Conservation (phyloP, 441 rosid genomes). For the Codiaeum variegatum region DNA sequence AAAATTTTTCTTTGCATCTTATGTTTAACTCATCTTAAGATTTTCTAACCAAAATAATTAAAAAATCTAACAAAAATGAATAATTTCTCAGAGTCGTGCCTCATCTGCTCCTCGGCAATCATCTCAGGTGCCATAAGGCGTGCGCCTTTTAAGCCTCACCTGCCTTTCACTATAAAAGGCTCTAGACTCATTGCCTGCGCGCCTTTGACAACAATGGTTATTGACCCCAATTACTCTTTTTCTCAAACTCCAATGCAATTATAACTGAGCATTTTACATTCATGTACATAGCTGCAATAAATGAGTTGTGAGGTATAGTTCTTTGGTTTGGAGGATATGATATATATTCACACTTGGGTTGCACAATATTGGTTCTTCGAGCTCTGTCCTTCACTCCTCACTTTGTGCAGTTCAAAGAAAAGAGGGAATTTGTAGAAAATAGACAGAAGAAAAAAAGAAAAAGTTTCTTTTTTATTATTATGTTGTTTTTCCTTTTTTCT, state of each 20-base stretch:
- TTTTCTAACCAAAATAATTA: too few relatives aligned
- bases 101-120: too few relatives aligned
- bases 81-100: too few relatives aligned
- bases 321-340: neutral
- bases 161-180: too few relatives aligned
- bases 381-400: neutral
- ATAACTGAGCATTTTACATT: neutral
- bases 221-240: too few relatives aligned
- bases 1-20: too few relatives aligned
- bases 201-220: too few relatives aligned
- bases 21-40: too few relatives aligned
- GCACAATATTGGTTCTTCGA: neutral
- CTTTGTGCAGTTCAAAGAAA: neutral
- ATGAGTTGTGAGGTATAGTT: neutral
- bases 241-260: neutral
- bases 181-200: too few relatives aligned
- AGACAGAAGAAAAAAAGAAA: neutral
- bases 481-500: neutral
- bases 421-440: neutral
- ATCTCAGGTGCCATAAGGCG: too few relatives aligned
- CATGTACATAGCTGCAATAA: neutral
- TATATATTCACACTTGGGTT: neutral
- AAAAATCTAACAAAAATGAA: too few relatives aligned
- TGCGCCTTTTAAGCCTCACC: too few relatives aligned
- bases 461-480: neutral